Conservation (phyloP, 2,329 filamentous ascomycete genomes). For the Hortaea werneckii region DNA sequence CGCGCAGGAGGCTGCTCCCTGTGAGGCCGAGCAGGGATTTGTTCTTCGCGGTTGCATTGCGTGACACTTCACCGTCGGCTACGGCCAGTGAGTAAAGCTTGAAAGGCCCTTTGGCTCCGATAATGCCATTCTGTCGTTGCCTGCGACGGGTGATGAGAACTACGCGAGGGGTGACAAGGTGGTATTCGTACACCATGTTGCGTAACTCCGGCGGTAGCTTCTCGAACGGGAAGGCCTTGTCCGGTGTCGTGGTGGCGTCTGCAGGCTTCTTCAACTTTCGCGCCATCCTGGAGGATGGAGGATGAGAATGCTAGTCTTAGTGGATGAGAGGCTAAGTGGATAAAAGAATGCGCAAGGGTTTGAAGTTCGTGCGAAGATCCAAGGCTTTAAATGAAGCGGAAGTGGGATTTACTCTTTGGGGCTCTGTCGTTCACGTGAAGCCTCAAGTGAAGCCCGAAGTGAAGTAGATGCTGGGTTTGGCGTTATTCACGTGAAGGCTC, state of each 20-base stretch:
- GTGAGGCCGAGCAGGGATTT: neutral
- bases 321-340: neutral
- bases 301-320: neutral
- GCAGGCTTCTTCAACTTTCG: neutral
- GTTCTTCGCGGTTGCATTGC: too few relatives aligned
- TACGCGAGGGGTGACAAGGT: neutral
- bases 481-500: too few relatives aligned
- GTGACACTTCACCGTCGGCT: too few relatives aligned
- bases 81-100: neutral
- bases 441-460: neutral
- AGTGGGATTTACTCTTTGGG: too few relatives aligned
- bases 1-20: neutral
- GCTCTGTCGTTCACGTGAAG: too few relatives aligned
- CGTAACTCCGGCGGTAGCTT: slow-evolving; percentile 1
- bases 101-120: neutral
- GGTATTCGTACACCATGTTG: neutral
- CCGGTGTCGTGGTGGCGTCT: too few relatives aligned
- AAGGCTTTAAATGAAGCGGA: neutral
- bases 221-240: slow-evolving; percentile 1
- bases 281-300: neutral
- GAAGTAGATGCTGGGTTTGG: too few relatives aligned
- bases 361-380: neutral
- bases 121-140: neutral
- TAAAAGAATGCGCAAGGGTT: neutral
- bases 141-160: neutral